Evolutionary conservation across 371 early-diverging fungal genomes (phyloP), one percentile per base, ranked within the genome.

Genomic region (Mortierella sp.): DNA sequence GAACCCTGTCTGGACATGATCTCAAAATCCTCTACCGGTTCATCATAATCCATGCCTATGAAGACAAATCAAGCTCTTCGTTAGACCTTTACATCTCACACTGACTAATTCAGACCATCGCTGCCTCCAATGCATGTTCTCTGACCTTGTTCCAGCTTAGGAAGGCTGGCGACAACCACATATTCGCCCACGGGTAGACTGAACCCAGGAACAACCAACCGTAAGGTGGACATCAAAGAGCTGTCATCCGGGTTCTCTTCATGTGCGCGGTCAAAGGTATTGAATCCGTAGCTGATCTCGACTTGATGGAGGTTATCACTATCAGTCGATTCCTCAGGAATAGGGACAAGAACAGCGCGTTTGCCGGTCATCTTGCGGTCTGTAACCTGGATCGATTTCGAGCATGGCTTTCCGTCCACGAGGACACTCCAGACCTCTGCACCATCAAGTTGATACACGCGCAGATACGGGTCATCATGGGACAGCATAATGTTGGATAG

Each of bases 281-380:
- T 63, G 50, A 74, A 74, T 43, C 76, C 76, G 24, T 74, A 74
- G 25, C 68, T 68, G 16, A 74, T 57, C 46, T 74, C 76, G 27
- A 74, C 54, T 19, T 64, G 63, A 19, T 74, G 68, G 8, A 39
- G 45, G 8, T 49, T 44, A 28, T 67, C 56, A 19, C 22, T 54
- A 1, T 66, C 60, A 13, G 40, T 17, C 0, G 59, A 40, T 17
- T 54, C 62, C 39, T 56, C 57, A 6, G 67, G 68, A 22, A 74
- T 60, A 25, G 76, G 76, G 16, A 74, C 29, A 8, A 74, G 59
- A 10, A 74, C 57, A 10, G 68, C 60, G 40, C 65, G 63, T 28
- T 60, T 51, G 19, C 64, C 58, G 2, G 57, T 31, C 0, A 44
- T 39, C 16, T 52, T 63, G 25, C 48, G 44, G 37, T 64, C 76